These are phyloP conservation scores for Colletotrichum euphorbiae DNA, from an alignment of 2,329 filamentous ascomycete species.

Conservation along the genomic window DNA sequence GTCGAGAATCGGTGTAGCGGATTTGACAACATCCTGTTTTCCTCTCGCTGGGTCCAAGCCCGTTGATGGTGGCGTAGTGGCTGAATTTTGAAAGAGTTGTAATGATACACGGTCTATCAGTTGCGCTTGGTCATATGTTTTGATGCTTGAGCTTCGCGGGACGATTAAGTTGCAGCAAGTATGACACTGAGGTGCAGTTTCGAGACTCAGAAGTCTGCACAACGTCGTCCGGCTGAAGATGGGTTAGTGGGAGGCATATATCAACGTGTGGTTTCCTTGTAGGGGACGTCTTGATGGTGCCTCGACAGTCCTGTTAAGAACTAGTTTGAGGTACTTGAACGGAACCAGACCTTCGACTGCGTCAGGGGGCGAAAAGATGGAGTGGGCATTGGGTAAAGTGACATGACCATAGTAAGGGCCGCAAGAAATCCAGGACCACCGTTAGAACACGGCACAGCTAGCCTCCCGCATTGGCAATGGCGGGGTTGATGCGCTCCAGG, in stretches of 20 bases:
- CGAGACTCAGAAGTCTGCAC: not conserved
- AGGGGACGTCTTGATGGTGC: not conserved
- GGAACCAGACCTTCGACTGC: conserved; percentile 53
- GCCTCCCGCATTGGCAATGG: conserved; percentile 51
- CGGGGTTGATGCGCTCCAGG: conserved; percentile 50
- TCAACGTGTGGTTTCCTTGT: not conserved
- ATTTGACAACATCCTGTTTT: conserved; percentile 70
- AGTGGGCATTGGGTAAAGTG: conserved; percentile 49
- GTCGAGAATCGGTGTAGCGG: conserved; percentile 72
- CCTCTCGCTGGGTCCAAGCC: conserved; percentile 32
- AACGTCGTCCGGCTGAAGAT: not conserved
- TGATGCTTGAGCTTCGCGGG: not conserved
- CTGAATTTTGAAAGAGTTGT: conserved; percentile 22
- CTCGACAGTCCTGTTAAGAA: conserved; percentile 42
- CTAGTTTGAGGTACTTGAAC: conserved; percentile 53
- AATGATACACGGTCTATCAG: not conserved
- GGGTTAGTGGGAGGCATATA: conserved; percentile 21
- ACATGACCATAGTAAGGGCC: conserved; percentile 53
- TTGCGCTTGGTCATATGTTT: conserved; percentile 10
- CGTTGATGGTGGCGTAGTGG: conserved; percentile 20
- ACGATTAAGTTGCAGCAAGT: not conserved
- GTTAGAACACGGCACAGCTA: conserved; percentile 51
- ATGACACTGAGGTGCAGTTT: not conserved
- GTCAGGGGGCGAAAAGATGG: conserved; percentile 50
- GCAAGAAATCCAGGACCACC: conserved; percentile 52